Evolutionary conservation across 768 basidiomycete genomes (phyloP).

Genomic region (Gloeostereum incarnatum): DNA sequence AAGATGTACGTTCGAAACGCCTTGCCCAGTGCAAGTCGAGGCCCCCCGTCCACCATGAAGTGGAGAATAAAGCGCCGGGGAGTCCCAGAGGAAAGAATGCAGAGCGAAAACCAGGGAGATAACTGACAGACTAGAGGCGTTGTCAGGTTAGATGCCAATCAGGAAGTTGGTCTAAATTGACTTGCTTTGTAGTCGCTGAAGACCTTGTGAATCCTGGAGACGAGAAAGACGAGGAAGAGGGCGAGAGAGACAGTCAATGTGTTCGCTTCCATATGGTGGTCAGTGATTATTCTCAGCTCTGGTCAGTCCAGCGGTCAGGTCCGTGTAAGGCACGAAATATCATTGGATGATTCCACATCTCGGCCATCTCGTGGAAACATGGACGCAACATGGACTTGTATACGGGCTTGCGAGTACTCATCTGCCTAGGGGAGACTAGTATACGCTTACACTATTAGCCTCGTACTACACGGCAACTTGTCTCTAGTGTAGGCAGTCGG

Average conservation of each 20-base stretch:
- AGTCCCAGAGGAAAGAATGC: constrained; percentile 30
- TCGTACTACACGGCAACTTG: no score
- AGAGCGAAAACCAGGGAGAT: constrained; percentile 28
- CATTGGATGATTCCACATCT: no score
- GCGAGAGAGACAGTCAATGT: constrained; percentile 8
- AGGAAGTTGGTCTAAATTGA: constrained; percentile 11
- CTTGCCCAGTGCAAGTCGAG: constrained; percentile 24
- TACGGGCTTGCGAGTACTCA: no score
- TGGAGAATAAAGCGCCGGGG: constrained; percentile 26
- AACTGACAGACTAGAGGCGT: constrained; percentile 21
- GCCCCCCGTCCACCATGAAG: constrained; percentile 34
- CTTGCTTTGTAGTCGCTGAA: constrained; percentile 21
- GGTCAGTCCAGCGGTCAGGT: no score
- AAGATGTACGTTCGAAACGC: constrained; percentile 21
- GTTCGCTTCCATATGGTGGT: no score
- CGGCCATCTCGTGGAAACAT: no score
- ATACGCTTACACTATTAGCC: no score
- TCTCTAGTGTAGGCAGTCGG: no score
- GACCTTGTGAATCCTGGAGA: constrained; percentile 22
- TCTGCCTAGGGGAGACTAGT: no score
- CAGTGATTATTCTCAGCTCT: no score
- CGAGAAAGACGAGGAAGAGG: constrained; percentile 15
- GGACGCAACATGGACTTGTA: no score
- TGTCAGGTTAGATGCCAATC: background rate
- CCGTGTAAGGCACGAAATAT: no score